Percentiles rank a stretch among this genome's conserved stretches.
phyloP scores from a whole-genome alignment of 805 yeast genomes.

The Candida wancherniae region DNA sequence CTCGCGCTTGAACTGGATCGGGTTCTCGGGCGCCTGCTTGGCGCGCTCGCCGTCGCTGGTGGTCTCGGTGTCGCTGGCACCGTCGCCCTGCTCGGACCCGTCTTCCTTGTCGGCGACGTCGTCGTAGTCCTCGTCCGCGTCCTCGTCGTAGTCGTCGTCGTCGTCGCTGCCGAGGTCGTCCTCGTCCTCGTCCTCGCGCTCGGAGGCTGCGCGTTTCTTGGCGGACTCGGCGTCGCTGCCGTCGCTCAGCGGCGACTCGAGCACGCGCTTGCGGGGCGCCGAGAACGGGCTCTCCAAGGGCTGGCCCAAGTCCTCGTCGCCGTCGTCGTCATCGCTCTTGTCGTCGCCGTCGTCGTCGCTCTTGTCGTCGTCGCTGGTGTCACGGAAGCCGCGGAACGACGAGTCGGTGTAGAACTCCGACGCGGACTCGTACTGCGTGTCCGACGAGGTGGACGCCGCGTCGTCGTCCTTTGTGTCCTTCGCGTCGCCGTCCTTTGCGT shows the following conservation, averaged over 20 bases:
- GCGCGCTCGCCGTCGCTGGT: conserved; percentile 1
- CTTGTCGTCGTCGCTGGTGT: conserved; percentile 16
- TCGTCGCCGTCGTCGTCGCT: conserved; percentile 25
- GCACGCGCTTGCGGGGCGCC: no score
- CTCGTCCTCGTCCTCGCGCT: conserved; percentile 15
- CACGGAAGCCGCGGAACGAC: conserved; percentile 9
- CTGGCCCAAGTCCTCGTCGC: no score
- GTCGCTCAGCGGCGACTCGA: conserved; percentile 13
- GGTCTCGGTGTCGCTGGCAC: not conserved
- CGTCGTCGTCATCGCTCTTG: conserved; percentile 14
- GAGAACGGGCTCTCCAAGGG: no score
- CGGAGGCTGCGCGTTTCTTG: conserved; percentile 28
- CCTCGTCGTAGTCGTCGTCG: conserved; percentile 12
- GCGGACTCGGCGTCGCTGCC: conserved; percentile 10
- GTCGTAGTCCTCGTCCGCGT: conserved; percentile 6
- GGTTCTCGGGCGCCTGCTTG: not conserved
- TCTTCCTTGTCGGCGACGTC: conserved; percentile 1
- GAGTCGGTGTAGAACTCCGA: conserved; percentile 25
- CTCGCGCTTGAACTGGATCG: not conserved
- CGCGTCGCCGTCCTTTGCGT: conserved; percentile 13
- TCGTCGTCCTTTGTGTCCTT: conserved; percentile 6
- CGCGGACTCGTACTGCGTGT: conserved; percentile 29
- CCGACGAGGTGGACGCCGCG: conserved; percentile 17
- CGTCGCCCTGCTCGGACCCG: not conserved
- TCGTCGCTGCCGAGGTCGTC: conserved; percentile 7